Evolutionary conservation across 2,329 filamentous ascomycete species (phyloP), one percentile per base, ranked within the genome.

Genomic region (Fusarium sp.): DNA sequence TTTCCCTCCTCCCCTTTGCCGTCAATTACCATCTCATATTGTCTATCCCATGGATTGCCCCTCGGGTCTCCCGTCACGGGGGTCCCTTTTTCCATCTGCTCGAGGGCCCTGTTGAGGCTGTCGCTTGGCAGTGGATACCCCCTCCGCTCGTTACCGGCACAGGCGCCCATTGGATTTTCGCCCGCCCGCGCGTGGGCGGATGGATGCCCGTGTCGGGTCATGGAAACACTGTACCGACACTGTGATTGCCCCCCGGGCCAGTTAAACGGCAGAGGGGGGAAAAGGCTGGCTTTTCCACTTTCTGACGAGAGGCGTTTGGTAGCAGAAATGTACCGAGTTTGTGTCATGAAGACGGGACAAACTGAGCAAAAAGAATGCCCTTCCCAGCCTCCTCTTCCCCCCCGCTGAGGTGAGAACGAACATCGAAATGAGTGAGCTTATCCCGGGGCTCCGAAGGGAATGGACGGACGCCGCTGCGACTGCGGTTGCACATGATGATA

Each of bases 401-500:
- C 9, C 55, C n/a, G 71, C 70, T 73, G 58, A 73, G 67, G 70
- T 73, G 59, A 73, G 67, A 59, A 20, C 12, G 12, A 49, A 9
- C 44, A 27, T 46, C 35, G 55, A 29, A 29, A 51, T 57, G 49
- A 46, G 62, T 73, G 71, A 73, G 71, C 70, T 73, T 73, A 73
- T 49, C 22, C 44, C 44, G 44, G 44, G 44, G 24, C 16, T 49
- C 44, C 22, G 44, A 27, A 27, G 22, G 44, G 44, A 42, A 24
- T 42, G 42, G 42, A 44, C 12, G 12, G 17, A 42, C 40, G 40
- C n/a, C n/a, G n/a, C n/a, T n/a, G n/a, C n/a, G n/a, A n/a, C 40
- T 44, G 14, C 44, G 4, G 44, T 29, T 49, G 44, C 44, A 49
- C 44, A 49, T 49, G 44, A 49, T 49, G 44, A 49, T 49, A 24